Base-by-base conservation (phyloP, 2,329 filamentous ascomycete species). In the Fusarium hostae region DNA sequence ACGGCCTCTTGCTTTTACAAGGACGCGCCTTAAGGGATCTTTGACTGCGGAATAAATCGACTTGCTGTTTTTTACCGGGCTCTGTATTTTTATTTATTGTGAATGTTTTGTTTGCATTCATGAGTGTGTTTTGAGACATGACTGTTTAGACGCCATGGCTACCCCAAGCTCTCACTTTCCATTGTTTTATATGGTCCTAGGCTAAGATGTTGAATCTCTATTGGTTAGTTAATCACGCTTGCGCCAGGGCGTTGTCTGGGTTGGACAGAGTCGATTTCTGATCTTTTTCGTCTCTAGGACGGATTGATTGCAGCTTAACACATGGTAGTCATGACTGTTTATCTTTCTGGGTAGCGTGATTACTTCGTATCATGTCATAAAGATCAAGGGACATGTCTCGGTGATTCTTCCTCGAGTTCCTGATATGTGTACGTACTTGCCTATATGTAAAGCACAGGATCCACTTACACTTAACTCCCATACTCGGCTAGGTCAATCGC, bases 31-130 rank as follows among this genome's bases (percentile, higher is more conserved):
- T 64, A 48, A 69, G 66, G 74, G 66, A 57, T 63, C 54, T 66
- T 71, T 71, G 66, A 73, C 74, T 76, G 66, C 62, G 74, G 66
- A 76, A 76, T 73, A 73, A 67, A 67, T 58, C 66, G 48, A 65
- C 59, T 61, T 66, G 68, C 64, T 51, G 40, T 57, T 51, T 50
- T 44, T 13, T 40, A 43, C 28, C 13, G 22, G 41, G 37, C 26
- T 51, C 30, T 47, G 24, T 57, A n/a, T 41, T 28, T 24, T 12
- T 32, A 37, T 26, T 15, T 30, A 12, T n/a, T 44, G 50, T 47
- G 50, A 63, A 37, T 34, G 35, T 47, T 26, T 34, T 16, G 32
- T 32, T 26, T 37, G 28, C 16, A 32, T 37, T 32, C 26, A 28
- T 18, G 22, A 35, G 13, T 24, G 20, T 39, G 22, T 18, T 24